Evolutionary conservation across 192 early-diverging fungal species (phyloP).

Genomic region (Backusella tarrabulga): DNA sequence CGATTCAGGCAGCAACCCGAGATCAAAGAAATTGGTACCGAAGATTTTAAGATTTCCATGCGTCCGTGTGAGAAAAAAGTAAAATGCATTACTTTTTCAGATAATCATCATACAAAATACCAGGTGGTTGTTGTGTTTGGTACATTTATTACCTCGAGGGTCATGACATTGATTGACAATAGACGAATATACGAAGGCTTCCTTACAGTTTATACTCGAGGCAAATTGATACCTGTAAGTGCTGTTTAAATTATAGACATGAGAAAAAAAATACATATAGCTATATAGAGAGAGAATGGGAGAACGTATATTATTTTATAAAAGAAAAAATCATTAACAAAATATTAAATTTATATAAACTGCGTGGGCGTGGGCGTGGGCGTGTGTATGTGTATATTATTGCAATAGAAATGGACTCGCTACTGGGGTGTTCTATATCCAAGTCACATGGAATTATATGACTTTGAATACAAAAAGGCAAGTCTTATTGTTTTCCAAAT

Average conservation of each 20-base stretch:
- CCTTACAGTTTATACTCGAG: slow-evolving; percentile 33
- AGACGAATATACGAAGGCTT: slow-evolving; percentile 23
- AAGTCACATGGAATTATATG: slow-evolving; percentile 26
- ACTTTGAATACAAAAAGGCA: slow-evolving; percentile 40
- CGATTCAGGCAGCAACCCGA: slow-evolving; percentile 5
- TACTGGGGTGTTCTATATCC: slow-evolving; percentile 30
- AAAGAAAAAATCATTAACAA: background rate
- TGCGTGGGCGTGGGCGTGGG: background rate
- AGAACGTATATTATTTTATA: background rate
- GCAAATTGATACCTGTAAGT: slow-evolving; percentile 29
- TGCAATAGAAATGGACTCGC: slow-evolving; percentile 30
- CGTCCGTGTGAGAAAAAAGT: slow-evolving; percentile 20
- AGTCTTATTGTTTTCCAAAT: slow-evolving; percentile 7
- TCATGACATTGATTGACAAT: slow-evolving; percentile 14
- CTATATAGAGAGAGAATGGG: background rate
- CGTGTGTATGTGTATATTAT: background rate
- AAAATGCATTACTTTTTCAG: slow-evolving; percentile 12
- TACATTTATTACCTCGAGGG: slow-evolving; percentile 18
- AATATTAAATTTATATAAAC: background rate
- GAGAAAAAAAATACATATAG: background rate
- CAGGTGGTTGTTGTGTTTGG: slow-evolving; percentile 27
- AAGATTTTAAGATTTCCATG: slow-evolving; percentile 12
- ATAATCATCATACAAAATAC: background rate
- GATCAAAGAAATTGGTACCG: slow-evolving; percentile 9
- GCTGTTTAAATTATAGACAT: background rate